Evolutionary conservation across 441 rosid genomes (phyloP).

Genomic region (Eutrema salsugineum): DNA sequence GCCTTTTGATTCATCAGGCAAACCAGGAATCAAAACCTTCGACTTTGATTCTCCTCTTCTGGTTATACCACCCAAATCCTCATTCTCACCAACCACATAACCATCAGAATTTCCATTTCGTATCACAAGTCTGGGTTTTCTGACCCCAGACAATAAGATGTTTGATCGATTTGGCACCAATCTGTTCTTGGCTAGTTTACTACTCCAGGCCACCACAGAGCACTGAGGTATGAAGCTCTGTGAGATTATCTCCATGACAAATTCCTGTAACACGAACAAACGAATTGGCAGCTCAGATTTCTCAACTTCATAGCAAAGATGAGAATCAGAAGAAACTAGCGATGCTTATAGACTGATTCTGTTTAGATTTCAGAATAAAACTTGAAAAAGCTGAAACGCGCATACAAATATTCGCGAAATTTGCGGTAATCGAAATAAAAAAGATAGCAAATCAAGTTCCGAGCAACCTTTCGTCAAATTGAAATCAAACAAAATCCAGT

Average conservation of each 20-base stretch:
- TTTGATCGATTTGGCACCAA: neutral
- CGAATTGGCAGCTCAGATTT: neutral
- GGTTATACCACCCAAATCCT: constrained; percentile 34
- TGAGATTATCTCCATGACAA: constrained; percentile 20
- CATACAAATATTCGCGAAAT: neutral
- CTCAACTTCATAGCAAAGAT: neutral
- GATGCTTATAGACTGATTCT: neutral
- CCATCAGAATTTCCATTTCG: constrained; percentile 43
- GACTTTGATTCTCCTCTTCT: constrained; percentile 37
- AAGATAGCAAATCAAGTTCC: neutral
- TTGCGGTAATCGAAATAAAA: neutral
- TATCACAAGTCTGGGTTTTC: constrained; percentile 34
- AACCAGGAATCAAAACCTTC: constrained; percentile 65
- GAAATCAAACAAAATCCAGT: neutral
- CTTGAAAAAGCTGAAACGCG: neutral
- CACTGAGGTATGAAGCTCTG: constrained; percentile 22
- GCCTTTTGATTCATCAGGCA: constrained; percentile 63
- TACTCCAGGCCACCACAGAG: constrained; percentile 20
- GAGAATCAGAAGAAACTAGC: neutral
- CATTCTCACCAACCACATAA: constrained; percentile 59
- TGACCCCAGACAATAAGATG: neutral
- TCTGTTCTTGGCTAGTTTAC: constrained; percentile 8
- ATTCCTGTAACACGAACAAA: neutral
- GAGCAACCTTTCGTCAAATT: neutral
- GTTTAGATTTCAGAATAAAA: neutral